These are phyloP conservation scores for Escovopsis sp. DNA, from an alignment of 2,329 filamentous ascomycete species.

Conservation along the genomic window DNA sequence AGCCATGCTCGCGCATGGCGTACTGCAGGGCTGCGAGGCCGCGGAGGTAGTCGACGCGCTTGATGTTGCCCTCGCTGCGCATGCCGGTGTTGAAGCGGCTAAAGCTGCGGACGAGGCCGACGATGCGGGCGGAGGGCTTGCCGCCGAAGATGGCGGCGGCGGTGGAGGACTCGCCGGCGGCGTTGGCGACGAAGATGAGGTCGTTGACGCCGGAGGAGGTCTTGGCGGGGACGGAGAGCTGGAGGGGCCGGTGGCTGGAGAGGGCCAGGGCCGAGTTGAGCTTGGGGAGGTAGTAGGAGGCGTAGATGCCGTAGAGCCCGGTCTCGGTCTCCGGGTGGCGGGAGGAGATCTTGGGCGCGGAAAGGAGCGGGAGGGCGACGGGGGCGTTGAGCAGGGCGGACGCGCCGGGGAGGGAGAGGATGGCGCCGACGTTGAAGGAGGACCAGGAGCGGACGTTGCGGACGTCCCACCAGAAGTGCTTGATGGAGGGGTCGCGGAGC, in stretches of 20 bases:
- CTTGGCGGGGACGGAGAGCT: constrained; percentile 29
- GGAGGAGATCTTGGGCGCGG: constrained; percentile 39
- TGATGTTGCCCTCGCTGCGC: constrained; percentile 70
- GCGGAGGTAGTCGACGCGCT: constrained; percentile 78
- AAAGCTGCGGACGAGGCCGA: constrained; percentile 81
- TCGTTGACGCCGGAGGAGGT: constrained; percentile 26
- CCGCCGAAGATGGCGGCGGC: constrained; percentile 37
- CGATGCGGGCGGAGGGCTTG: constrained; percentile 43
- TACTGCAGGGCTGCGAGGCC: constrained; percentile 76
- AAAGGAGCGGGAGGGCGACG: constrained; percentile 47
- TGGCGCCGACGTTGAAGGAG: constrained; percentile 57
- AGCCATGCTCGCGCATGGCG: constrained; percentile 85
- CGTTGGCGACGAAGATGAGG: constrained; percentile 51
- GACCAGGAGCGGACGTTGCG: constrained; percentile 76
- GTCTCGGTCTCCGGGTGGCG: constrained; percentile 66
- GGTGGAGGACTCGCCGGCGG: constrained; percentile 38
- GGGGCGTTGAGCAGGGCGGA: constrained; percentile 57
- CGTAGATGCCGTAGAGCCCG: constrained; percentile 60
- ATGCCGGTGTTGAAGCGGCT: constrained; percentile 93
- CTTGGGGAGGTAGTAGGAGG: constrained; percentile 68
- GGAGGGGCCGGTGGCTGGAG: constrained; percentile 52
- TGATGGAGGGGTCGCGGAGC: constrained; percentile 50
- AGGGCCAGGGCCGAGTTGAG: constrained; percentile 72
- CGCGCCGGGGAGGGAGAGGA: constrained; percentile 60
- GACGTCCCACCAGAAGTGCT: constrained; percentile 93